phyloP scores from a whole-genome alignment of 2,329 filamentous ascomycete species.

The Mycocentrospora acerina region DNA sequence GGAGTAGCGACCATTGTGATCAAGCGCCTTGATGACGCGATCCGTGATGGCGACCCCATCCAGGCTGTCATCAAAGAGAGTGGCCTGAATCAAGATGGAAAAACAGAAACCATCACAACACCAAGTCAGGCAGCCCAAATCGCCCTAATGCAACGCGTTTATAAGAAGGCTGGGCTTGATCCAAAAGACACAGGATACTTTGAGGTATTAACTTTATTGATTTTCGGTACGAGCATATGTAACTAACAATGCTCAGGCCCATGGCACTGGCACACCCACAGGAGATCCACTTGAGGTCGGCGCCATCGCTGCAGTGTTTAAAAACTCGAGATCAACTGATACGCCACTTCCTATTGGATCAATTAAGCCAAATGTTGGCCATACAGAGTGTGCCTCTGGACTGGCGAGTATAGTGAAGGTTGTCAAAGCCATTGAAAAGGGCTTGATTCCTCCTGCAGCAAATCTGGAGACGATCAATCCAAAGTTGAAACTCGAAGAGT shows the following conservation, averaged over 20 bases:
- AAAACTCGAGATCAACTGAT: background rate
- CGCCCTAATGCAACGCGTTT: slow-evolving; percentile 4
- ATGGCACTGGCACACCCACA: slow-evolving; percentile 59
- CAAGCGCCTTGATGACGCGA: slow-evolving; percentile 27
- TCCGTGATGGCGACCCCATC: slow-evolving; percentile 30
- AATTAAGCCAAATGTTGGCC: slow-evolving; percentile 35
- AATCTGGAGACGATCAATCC: slow-evolving; percentile 18
- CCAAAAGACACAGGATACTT: slow-evolving; percentile 24
- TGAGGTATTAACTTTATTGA: too few species aligned
- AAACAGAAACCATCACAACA: slow-evolving; percentile 9
- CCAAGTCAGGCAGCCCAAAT: slow-evolving; percentile 48
- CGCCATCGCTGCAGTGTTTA: slow-evolving; percentile 15
- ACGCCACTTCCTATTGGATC: slow-evolving; percentile 22
- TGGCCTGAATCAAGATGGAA: slow-evolving; percentile 17
- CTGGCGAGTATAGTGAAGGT: slow-evolving; percentile 31
- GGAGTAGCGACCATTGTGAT: slow-evolving; percentile 30
- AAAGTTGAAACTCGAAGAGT: slow-evolving; percentile 5
- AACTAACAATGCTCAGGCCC: too few species aligned
- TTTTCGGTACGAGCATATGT: too few species aligned
- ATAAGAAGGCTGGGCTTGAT: slow-evolving; percentile 33
- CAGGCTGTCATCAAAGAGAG: slow-evolving; percentile 27
- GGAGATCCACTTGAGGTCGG: slow-evolving; percentile 27
- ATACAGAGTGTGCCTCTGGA: slow-evolving; percentile 27
- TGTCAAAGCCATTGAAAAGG: slow-evolving; percentile 24
- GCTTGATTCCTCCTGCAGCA: slow-evolving; percentile 22